These are phyloP conservation scores for Cicer chorassanicum DNA, from an alignment of 306 rosid species.

Conservation along the genomic window DNA sequence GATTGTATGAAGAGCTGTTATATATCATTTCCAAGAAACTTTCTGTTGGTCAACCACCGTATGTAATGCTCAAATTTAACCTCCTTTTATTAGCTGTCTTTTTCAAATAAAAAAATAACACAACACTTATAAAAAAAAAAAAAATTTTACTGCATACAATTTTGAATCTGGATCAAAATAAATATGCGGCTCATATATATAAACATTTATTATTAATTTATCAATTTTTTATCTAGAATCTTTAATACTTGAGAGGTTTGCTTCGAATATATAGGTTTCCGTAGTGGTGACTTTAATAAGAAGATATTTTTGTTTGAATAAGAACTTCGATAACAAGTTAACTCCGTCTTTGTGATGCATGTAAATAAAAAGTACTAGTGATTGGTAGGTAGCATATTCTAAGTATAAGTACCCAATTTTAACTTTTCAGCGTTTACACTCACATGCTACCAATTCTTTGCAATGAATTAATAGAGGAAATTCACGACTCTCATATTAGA, in stretches of 20 bases:
- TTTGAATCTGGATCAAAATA: no score
- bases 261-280: conserved; percentile 21
- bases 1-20: conserved; percentile 37
- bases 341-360: not conserved
- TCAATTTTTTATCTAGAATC: no score
- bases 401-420: conserved; percentile 18
- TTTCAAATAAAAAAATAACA: no score
- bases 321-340: not conserved
- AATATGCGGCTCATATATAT: no score
- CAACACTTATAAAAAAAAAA: no score
- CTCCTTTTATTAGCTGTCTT: conserved; percentile 32
- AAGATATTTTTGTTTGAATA: no score
- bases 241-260: no score
- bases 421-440: conserved; percentile 6
- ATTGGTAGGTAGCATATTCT: not conserved
- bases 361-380: no score
- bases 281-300: not conserved
- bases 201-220: no score
- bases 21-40: conserved; percentile 54
- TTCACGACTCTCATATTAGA: no score
- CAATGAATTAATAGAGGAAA: not conserved
- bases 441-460: conserved; percentile 7
- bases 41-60: conserved; percentile 43
- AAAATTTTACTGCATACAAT: no score
- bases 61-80: conserved; percentile 39